Evolutionary conservation across 352 stramenopile genomes (phyloP).

Genomic region (Aphanomyces astaci): DNA sequence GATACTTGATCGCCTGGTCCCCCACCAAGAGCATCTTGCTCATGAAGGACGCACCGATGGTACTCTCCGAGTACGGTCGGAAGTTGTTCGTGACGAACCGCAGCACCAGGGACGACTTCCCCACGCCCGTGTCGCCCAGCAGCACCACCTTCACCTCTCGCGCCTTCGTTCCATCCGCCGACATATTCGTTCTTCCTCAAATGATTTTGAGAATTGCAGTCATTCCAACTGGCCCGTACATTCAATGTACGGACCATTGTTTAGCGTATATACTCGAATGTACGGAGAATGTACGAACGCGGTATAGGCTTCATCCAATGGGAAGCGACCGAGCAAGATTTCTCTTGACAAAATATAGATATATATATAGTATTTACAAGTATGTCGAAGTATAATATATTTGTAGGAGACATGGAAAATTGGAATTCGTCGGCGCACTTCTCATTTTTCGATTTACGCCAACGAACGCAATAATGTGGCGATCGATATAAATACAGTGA

Average conservation of each 20-base stretch:
- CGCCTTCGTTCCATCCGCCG: slow-evolving; percentile 43
- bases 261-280: no score
- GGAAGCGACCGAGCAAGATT: no score
- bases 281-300: background rate
- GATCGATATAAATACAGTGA: no score
- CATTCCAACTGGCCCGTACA: background rate
- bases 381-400: no score
- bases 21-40: slow-evolving; percentile 93
- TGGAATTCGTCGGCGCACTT: no score
- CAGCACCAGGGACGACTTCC: slow-evolving; percentile 94
- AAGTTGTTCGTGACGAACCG: slow-evolving; percentile 97
- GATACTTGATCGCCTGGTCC: slow-evolving; percentile 90
- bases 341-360: no score
- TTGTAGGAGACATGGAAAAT: no score
- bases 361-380: no score
- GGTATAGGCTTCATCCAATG: background rate
- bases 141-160: slow-evolving; percentile 87
- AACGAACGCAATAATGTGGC: no score
- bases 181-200: slow-evolving; percentile 7
- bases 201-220: slow-evolving; percentile 12
- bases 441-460: no score
- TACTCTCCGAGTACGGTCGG: slow-evolving; percentile 92
- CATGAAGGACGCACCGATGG: slow-evolving; percentile 97
- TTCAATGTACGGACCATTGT: background rate
- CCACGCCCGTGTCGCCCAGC: slow-evolving; percentile 90